Conservation (phyloP, 2,329 filamentous ascomycete genomes). For the Apiospora saccharicola region DNA sequence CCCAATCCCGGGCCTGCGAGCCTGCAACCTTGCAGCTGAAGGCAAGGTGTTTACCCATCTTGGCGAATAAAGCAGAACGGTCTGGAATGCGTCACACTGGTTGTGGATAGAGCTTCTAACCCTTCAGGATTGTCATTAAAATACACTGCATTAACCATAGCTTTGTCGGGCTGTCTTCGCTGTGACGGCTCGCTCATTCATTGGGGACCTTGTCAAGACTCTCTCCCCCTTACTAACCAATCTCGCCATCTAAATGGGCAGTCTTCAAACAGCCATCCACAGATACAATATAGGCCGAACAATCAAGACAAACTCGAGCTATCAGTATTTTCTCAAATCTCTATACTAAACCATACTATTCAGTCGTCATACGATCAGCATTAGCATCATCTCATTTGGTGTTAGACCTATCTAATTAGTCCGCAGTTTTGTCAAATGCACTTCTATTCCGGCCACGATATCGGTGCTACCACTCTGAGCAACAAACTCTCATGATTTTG, state of each 20-base stretch:
- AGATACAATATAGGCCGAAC: neutral
- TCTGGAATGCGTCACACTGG: conserved; percentile 2
- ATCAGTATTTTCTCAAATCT: too few species aligned
- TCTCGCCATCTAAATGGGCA: neutral
- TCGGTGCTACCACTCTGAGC: neutral
- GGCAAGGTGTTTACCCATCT: conserved; percentile 17
- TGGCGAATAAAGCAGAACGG: neutral
- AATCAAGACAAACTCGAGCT: neutral
- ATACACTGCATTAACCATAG: neutral
- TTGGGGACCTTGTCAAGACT: neutral
- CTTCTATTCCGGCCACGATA: neutral
- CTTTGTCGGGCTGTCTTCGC: neutral
- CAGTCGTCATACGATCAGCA: neutral
- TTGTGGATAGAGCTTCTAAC: neutral
- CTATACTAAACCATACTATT: neutral
- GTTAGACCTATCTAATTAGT: neutral
- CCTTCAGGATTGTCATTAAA: neutral
- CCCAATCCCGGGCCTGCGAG: neutral
- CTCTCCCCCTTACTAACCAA: neutral
- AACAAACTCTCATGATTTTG: neutral
- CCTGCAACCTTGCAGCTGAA: neutral
- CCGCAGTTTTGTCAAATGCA: neutral
- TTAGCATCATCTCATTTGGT: neutral
- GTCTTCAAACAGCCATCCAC: neutral
- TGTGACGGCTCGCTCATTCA: neutral